A percentile compares a stretch with the other conserved stretches of the same genome.
These are phyloP conservation scores for Starmerella gropengiesseri DNA, from an alignment of 805 yeast genomes.

Conservation along the genomic window DNA sequence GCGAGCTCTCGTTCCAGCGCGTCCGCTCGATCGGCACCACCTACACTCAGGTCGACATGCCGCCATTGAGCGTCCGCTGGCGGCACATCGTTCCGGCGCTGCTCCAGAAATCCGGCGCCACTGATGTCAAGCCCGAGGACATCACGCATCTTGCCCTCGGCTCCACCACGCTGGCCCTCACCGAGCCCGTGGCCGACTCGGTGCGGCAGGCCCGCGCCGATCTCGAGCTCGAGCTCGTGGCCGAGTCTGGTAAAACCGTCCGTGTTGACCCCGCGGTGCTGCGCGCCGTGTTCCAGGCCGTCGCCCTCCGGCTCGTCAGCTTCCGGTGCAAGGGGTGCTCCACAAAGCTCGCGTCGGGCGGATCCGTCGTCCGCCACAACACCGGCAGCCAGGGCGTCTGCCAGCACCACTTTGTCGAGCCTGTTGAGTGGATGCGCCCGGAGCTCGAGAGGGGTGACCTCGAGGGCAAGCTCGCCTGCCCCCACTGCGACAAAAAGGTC, in stretches of 20 bases:
- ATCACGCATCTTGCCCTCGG: slow-evolving; percentile 11
- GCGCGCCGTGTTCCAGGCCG: slow-evolving; percentile 15
- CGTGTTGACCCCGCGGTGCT: slow-evolving; percentile 3
- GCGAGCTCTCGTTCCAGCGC: slow-evolving; percentile 6
- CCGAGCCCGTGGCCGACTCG: slow-evolving; percentile 14
- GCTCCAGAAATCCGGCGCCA: slow-evolving; percentile 1
- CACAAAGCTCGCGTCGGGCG: slow-evolving; percentile 50
- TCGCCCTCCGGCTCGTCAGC: slow-evolving; percentile 9
- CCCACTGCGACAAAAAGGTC: slow-evolving; percentile 70
- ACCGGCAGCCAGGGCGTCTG: slow-evolving; percentile 34
- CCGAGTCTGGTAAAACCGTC: not conserved
- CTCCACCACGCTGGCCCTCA: slow-evolving; percentile 7
- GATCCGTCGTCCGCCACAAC: slow-evolving; percentile 49
- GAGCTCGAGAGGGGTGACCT: slow-evolving; percentile 63
- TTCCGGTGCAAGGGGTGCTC: slow-evolving; percentile 80
- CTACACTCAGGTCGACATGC: slow-evolving; percentile 33
- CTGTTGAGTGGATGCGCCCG: slow-evolving; percentile 80
- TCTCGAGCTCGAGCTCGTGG: not conserved
- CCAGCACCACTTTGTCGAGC: slow-evolving; percentile 81
- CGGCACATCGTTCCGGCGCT: slow-evolving; percentile 17
- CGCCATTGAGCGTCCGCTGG: slow-evolving; percentile 21
- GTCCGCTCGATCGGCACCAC: slow-evolving; percentile 4
- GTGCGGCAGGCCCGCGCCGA: slow-evolving; percentile 1
- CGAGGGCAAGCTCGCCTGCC: slow-evolving; percentile 82
- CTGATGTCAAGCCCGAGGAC: not conserved